These are phyloP conservation scores for Sarocladium brachiariae DNA, from an alignment of 2,329 filamentous ascomycete genomes.

Conservation along the genomic window DNA sequence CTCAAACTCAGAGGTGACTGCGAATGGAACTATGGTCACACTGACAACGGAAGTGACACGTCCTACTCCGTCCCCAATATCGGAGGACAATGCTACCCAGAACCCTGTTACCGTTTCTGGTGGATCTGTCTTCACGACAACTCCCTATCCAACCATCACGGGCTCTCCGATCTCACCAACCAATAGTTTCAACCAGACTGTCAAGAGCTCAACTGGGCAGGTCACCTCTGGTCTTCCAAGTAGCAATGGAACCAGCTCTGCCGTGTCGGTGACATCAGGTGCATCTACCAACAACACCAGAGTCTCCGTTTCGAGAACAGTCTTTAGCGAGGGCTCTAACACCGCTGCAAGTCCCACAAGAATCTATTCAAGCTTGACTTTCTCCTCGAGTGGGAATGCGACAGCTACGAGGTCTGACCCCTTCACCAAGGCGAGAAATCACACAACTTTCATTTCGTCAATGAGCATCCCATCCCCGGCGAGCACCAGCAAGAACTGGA, in stretches of 20 bases:
- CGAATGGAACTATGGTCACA: not conserved
- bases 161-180: not conserved
- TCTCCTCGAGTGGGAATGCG: not conserved
- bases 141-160: not conserved
- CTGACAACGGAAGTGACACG: not conserved
- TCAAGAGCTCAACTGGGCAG: not conserved
- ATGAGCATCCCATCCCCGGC: not conserved
- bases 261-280: not conserved
- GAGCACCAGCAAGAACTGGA: not conserved
- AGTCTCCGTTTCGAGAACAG: no score
- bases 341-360: not conserved
- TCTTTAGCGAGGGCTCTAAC: not conserved
- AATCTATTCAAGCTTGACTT: not conserved
- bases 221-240: not conserved
- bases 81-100: not conserved
- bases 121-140: not conserved
- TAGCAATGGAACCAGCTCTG: not conserved
- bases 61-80: not conserved
- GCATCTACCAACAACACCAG: not conserved
- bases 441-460: not conserved
- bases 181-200: not conserved
- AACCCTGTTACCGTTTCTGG: not conserved
- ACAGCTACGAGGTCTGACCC: not conserved
- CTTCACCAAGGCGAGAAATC: not conserved
- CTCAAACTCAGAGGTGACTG: no score